Evolutionary conservation across 768 basidiomycete species (phyloP), one percentile per base, ranked within the genome.

Genomic region (Hortiboletus campestris): DNA sequence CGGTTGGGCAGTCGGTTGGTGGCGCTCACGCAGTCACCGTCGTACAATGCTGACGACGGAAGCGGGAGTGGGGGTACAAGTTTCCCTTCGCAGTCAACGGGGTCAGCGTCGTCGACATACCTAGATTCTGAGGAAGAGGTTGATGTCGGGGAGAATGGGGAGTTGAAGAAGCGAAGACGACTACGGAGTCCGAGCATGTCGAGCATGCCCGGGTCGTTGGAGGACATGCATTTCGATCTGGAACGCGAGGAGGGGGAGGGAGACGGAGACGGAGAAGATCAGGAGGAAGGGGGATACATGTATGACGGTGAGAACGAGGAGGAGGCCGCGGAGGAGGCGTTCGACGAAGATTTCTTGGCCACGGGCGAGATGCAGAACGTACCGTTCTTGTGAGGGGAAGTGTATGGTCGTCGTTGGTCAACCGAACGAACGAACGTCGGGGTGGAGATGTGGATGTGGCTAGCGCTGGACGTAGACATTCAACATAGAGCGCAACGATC

Each of bases 151-250:
- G 71, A 75, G 22, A 81, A 78, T 16, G 73, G 66, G 34, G 72
- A 68, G 36, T 70, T 69, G 62, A 75, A 72, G 67, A 69, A 73
- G 61, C 67, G 70, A 54, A 74, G 70, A 56, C 67, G 80, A 39
- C 60, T 67, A 49, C 75, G 87, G 59, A 76, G 80, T 58, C 77
- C 81, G 64, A 91, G 91, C 59, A 81, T 88, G 70, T 83, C 84
- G 41, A 93, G 91, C 66, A 93, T 95, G 88, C 92, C 91, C 13
- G 92, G 92, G 31, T 88, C 89, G 20, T 71, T 93, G 56, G 83
- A 87, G 48, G 81, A 86, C 58, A 76, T 79, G 64, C 75, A 81
- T 46, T 82, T 84, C 58, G 81, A 75, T 16, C 70, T 81, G 58
- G 81, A 82, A 41, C 80, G 83, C 12, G 80, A 77, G 8, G 83